Conservation (phyloP, 768 basidiomycete species). For the Kwoniella mangroviensis region DNA sequence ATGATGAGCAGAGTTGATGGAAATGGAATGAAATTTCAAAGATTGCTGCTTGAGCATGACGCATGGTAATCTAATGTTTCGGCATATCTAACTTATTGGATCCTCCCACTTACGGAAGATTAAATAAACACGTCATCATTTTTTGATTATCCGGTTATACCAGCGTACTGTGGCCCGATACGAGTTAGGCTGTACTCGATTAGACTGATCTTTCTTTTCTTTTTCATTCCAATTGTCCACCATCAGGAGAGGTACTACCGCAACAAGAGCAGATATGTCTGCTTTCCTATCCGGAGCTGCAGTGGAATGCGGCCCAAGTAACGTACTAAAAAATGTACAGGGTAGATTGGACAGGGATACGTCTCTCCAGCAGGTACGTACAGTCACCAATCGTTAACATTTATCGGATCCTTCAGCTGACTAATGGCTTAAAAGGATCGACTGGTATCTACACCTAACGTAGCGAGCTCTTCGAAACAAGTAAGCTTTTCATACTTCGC, state of each 20-base stretch:
- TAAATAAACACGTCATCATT: too few species aligned
- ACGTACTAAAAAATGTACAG: constrained; percentile 43
- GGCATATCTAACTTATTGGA: too few species aligned
- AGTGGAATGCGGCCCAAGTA: constrained; percentile 47
- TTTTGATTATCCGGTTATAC: too few species aligned
- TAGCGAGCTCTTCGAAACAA: constrained; percentile 40
- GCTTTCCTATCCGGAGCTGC: constrained; percentile 40
- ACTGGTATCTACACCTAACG: constrained; percentile 35
- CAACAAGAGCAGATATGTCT: constrained; percentile 29
- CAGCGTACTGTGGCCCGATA: too few species aligned
- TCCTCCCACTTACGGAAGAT: too few species aligned
- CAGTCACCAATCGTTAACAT: background rate
- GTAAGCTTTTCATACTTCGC: constrained; percentile 15
- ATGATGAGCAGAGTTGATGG: too few species aligned
- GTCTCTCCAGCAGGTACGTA: constrained; percentile 39
- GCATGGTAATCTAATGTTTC: too few species aligned
- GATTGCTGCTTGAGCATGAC: too few species aligned
- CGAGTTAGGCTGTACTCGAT: too few species aligned
- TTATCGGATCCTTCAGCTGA: background rate
- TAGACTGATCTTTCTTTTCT: background rate
- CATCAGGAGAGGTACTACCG: background rate
- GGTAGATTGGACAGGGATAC: constrained; percentile 42
- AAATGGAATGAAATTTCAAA: too few species aligned
- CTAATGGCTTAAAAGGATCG: constrained; percentile 33
- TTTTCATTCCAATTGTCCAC: background rate